Base-by-base conservation (phyloP, 2,329 filamentous ascomycete genomes). In the Orbilia ellipsospora region DNA sequence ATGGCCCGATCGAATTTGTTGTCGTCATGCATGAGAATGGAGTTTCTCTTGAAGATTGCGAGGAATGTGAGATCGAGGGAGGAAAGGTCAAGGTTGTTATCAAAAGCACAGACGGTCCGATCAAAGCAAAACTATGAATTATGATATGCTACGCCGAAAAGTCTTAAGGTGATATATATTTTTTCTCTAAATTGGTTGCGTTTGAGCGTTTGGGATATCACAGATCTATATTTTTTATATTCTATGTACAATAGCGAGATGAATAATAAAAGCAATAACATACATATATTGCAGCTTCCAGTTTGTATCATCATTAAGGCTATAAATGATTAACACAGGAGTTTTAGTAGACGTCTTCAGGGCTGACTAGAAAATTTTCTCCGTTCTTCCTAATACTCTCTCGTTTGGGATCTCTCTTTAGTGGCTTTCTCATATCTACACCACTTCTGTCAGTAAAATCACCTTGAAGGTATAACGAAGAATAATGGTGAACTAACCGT, bases 11-110 rank as follows among this genome's bases (percentile, higher is more conserved):
- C 56, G 92, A 95, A 81, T 98, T 97, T 82, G 88, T 96, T 4
- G 94, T 98, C 1, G 88, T 92, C 78, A 94, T 98, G 84, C 95
- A 92, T 84, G 89, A 90, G 40, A 98, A 96, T 82, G 93, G 92
- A 1, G 90, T 95, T 12, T 87, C 84, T 0, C 83, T 86, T 0
- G 94, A 98, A 83, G 95, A 99, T 83, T 97, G 93, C 80, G 93
- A 99, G 84, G 90, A 97, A 83, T 88, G 92, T 16, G 83, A 72
- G 42, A 80, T 81, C 80, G 80, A 84, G 81, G 65, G 77, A 81
- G 74, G 81, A 77, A 77, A 74, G 78, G 78, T 80, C 78, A 80
- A 81, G 78, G 70, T 79, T 52, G 64, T 79, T 78, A 68, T 70
- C 50, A 74, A 62, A 2, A 13, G 13, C 31, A 45, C 55, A 28